Evolutionary conservation across 495 filamentous ascomycete species (phyloP).

Genomic region (Pyrenula massariospora): DNA sequence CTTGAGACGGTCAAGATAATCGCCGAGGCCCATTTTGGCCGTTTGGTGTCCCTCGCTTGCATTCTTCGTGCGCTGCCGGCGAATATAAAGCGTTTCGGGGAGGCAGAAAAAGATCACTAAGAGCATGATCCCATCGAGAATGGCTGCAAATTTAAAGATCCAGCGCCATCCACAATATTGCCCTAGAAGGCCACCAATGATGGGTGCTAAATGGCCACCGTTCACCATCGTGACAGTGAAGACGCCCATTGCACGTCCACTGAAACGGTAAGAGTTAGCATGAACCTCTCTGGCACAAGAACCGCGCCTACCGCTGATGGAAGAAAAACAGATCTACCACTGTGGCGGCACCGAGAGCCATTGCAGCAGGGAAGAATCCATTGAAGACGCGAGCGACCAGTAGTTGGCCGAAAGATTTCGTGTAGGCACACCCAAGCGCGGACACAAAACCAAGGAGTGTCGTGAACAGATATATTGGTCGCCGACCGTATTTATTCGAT

Average conservation of each 20-base stretch:
- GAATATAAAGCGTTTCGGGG: background rate
- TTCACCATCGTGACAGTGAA: background rate
- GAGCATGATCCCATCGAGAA: background rate
- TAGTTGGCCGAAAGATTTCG: slow-evolving; percentile 1
- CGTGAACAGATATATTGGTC: slow-evolving; percentile 19
- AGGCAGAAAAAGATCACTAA: background rate
- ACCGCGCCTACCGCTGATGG: slow-evolving; percentile 1
- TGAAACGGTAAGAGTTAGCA: background rate
- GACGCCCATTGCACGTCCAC: background rate
- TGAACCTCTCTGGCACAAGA: background rate
- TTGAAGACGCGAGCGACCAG: background rate
- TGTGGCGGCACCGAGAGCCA: slow-evolving; percentile 2
- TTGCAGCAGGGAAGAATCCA: background rate
- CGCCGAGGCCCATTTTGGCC: background rate
- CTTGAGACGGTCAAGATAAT: slow-evolving; percentile 1
- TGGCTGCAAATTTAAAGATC: background rate
- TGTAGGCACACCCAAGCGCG: background rate
- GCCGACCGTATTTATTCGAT: slow-evolving; percentile 26
- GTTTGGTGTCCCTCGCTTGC: background rate
- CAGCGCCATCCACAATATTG: background rate
- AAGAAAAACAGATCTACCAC: slow-evolving; percentile 5
- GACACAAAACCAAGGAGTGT: slow-evolving; percentile 1
- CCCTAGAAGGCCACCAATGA: background rate
- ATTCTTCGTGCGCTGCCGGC: background rate
- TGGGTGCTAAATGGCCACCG: background rate